Evolutionary conservation across 139 green algal species (phyloP), one percentile per base, ranked within the genome.

Genomic region (Diplosphaera chodatii): DNA sequence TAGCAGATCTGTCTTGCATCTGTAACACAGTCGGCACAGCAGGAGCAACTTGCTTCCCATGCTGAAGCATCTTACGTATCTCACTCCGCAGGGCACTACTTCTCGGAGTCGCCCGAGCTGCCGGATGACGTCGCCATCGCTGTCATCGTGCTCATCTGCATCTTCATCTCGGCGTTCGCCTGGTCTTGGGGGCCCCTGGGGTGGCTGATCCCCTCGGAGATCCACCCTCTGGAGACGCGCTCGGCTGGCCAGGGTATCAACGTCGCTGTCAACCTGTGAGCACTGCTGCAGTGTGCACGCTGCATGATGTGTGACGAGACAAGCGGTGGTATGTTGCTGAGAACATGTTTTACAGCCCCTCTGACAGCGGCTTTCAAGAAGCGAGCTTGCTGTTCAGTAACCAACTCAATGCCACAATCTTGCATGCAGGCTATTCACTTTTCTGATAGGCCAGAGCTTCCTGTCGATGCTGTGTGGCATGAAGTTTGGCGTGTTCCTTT

Each of bases 111-210:
- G 18, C 31, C 40, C 1, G 2, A 20, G 23, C 37, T 74, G 67
- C 67, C 68, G 1, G 59, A 29, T n/a, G 37, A 13, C n/a, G 33
- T 68, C 6, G 71, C 78, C 34, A 79, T 74, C 33, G 72, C 55
- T 16, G 67, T 87, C 15, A 77, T 93, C 22, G 83, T 86, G 1
- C 31, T 90, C 30, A 87, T 91, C 71, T 91, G 65, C 69, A 78
- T 72, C 40, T 81, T 77, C 66, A 76, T 81, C 48, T 33, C 64
- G 30, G 78, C 77, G n/a, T 91, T 88, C 72, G 84, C 84, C 23
- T 89, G 79, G 78, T 88, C 81, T 4, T 91, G 80, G 78, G 82
- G 82, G 22, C 85, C 85, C 8, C 75, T 89, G 30, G 83, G 74
- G 33, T 90, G 85, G 85, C 69, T 87, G 62, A 74, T 85, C 32